Evolutionary conservation across 345 rosid genomes (phyloP), one percentile per base, ranked within the genome.

Genomic region (Dipteronia dyeriana): DNA sequence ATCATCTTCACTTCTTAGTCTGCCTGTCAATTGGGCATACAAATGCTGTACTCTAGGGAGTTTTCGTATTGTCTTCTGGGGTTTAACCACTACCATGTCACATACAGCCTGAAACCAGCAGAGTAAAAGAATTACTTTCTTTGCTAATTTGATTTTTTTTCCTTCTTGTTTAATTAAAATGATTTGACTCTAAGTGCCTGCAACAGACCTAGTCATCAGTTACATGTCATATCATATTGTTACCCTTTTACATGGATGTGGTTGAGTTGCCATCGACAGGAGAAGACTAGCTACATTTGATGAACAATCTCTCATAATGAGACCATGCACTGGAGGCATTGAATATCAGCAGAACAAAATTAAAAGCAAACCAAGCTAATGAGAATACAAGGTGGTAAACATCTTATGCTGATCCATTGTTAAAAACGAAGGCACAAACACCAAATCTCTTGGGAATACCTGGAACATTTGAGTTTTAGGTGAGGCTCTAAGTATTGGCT

Each of bases 41-140:
- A 94, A 67, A 80, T 94, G 98, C 75, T 94, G 97, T 68, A 94
- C 86, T 87, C 97, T 86, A 79, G 91, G 87, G 57, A 93, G 88
- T 77, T 95, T 95, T 54, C 95, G 79, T 82, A 92, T 85, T 20
- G 89, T 82, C 83, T 91, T 91, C 49, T 84, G 85, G 22, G 97
- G 97, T 80, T 88, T 87, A 68, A 90, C 86, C 34, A 87, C 83
- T 49, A 92, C 90, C 56, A 70, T 82, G 26, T 86, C 74, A 75
- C 97, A 92, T 75, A 91, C 88, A 72, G 90, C 85, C 97, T 95
- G 75, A 84, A 78, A 75, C 39, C 66, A 76, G 17, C 54, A 72
- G 43, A 10, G 59, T 38, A 5, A 66, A 57, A 68, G 23, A 53
- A 57, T 61, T 22, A 26, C 7, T 29, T 61, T 34, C 9, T 69